A percentile compares a stretch with the other conserved stretches of the same genome.
Evolutionary conservation across 345 rosid genomes (phyloP).

Genomic region (Excoecaria cochinchinensis): DNA sequence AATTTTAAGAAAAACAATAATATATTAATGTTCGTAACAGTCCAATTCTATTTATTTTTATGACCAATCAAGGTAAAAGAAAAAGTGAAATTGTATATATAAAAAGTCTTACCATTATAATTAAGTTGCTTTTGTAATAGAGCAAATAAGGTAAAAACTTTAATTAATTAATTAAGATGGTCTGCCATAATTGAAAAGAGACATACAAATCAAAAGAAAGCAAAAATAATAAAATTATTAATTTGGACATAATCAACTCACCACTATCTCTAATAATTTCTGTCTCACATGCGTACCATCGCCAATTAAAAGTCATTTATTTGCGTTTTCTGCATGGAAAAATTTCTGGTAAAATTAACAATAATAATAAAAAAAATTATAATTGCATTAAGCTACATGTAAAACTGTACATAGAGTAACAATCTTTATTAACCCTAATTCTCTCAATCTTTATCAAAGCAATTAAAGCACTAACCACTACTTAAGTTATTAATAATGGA

Average conservation of each 20-base stretch:
- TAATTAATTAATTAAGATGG: conserved; percentile 21
- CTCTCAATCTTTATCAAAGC: no score
- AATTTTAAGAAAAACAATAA: background rate
- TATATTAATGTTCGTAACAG: background rate
- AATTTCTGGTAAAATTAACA: no score
- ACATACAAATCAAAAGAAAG: conserved; percentile 15
- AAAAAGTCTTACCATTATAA: background rate
- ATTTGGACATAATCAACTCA: conserved; percentile 12
- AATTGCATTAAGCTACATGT: no score
- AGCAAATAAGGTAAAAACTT: conserved; percentile 5
- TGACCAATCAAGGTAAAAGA: background rate
- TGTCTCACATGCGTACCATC: conserved; percentile 24
- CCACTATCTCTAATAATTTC: conserved; percentile 23
- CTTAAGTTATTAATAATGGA: no score
- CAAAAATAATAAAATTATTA: conserved; percentile 23
- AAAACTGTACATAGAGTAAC: no score
- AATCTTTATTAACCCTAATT: no score
- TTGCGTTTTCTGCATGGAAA: conserved; percentile 35
- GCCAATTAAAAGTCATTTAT: conserved; percentile 26
- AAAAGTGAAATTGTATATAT: conserved; percentile 6
- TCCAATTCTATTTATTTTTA: background rate
- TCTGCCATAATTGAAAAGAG: conserved; percentile 43
- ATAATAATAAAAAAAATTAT: no score
- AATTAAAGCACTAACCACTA: no score
- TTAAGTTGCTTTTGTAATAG: conserved; percentile 23